phyloP scores from a whole-genome alignment of 306 rosid genomes.

The Trifolium repens region DNA sequence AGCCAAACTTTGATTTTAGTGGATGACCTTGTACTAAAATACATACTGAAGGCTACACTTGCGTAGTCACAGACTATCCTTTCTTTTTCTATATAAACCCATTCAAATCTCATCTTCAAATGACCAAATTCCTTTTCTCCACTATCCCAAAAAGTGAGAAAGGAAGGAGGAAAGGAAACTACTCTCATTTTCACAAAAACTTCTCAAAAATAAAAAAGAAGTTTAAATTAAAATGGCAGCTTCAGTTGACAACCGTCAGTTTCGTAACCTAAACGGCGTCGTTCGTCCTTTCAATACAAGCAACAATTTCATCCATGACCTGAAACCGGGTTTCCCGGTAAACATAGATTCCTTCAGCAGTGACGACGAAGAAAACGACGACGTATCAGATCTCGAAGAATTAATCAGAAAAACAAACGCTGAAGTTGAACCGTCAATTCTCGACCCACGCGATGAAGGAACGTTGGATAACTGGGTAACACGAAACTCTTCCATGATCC shows the following conservation, averaged over 20 bases:
- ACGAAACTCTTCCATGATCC: constrained; percentile 68
- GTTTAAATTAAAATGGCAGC: constrained; percentile 59
- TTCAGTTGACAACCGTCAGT: constrained; percentile 63
- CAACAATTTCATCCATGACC: constrained; percentile 38
- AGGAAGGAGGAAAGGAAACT: background rate
- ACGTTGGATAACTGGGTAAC: constrained; percentile 70
- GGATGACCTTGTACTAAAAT: too few species aligned
- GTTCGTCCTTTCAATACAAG: constrained; percentile 41
- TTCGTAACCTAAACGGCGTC: constrained; percentile 50
- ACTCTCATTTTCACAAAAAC: background rate
- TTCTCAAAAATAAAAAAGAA: background rate
- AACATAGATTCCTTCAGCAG: constrained; percentile 46
- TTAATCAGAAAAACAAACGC: constrained; percentile 43
- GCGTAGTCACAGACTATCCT: too few species aligned
- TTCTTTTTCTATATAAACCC: constrained; percentile 6
- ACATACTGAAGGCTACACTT: too few species aligned
- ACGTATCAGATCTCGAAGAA: constrained; percentile 16
- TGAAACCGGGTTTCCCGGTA: constrained; percentile 30
- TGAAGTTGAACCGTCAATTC: constrained; percentile 60
- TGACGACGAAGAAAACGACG: constrained; percentile 49
- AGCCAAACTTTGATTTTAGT: too few species aligned
- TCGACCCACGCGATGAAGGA: constrained; percentile 65
- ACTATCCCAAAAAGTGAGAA: background rate
- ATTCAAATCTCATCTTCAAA: background rate
- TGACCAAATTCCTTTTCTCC: constrained; percentile 21